Percentiles rank a stretch among this genome's conserved stretches.
Evolutionary conservation across 2,329 filamentous ascomycete genomes (phyloP).

Genomic region (Aspergillus sclerotialis): DNA sequence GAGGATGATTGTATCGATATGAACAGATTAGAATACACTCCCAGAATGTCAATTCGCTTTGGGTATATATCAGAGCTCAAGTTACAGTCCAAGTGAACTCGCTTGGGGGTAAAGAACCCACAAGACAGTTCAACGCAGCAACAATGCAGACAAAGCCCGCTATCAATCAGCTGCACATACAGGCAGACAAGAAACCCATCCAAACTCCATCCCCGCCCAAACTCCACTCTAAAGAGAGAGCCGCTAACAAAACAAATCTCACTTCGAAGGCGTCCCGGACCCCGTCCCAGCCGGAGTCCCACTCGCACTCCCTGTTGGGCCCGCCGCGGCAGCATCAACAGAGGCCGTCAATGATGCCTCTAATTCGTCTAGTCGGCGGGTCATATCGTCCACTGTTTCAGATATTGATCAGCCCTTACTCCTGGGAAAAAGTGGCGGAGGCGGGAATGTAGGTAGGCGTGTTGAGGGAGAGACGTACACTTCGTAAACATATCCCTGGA

Average conservation of each 20-base stretch:
- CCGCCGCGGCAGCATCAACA: constrained; percentile 26
- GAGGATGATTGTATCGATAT: background rate
- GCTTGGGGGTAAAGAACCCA: too few relatives aligned
- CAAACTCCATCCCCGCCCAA: too few relatives aligned
- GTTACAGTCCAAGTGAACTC: too few relatives aligned
- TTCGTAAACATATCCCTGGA: constrained; percentile 84
- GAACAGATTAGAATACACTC: background rate
- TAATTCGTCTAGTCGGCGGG: constrained; percentile 72
- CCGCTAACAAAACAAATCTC: background rate
- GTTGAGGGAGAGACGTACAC: constrained; percentile 48
- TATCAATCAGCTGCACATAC: too few relatives aligned
- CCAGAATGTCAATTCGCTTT: too few relatives aligned
- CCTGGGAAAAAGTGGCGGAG: too few relatives aligned
- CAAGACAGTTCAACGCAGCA: too few relatives aligned
- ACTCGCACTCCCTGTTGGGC: constrained; percentile 9
- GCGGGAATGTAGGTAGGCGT: background rate
- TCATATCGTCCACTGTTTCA: constrained; percentile 93
- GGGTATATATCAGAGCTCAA: too few relatives aligned
- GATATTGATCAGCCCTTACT: too few relatives aligned
- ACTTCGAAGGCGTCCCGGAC: background rate
- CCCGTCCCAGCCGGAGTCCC: background rate
- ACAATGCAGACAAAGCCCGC: too few relatives aligned
- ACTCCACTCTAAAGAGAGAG: background rate
- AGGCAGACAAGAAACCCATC: too few relatives aligned
- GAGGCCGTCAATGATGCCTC: constrained; percentile 63